Percentiles rank a stretch among this genome's conserved stretches.
Conservation (phyloP, 768 basidiomycete species). For the Solioccasus polychromus region DNA sequence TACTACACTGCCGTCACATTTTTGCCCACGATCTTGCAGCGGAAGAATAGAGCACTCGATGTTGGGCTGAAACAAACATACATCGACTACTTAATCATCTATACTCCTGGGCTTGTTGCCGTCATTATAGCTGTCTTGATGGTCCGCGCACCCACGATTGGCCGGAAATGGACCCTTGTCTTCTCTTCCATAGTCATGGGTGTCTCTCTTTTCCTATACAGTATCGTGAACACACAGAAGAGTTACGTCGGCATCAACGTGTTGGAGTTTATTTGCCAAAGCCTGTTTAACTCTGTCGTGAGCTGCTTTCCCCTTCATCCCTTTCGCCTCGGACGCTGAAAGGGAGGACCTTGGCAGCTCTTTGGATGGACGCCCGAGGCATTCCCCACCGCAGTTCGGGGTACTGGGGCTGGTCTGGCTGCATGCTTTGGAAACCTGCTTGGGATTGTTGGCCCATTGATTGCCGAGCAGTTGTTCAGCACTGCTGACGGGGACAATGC, state of each 20-base stretch:
- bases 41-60: not conserved
- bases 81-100: not conserved
- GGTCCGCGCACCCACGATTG: conserved; percentile 10
- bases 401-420: not conserved
- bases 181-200: not conserved
- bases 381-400: not conserved
- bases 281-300: not conserved
- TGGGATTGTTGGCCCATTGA: not conserved
- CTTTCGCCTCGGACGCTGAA: too few relatives aligned
- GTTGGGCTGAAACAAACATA: not conserved
- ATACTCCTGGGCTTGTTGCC: conserved; percentile 7
- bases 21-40: not conserved
- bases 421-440: not conserved
- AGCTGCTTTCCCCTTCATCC: too few relatives aligned
- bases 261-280: not conserved
- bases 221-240: not conserved
- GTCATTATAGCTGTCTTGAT: conserved; percentile 4
- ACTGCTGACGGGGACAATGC: not conserved
- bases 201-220: not conserved
- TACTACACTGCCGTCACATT: not conserved
- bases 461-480: not conserved
- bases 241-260: not conserved
- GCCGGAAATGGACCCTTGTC: not conserved
- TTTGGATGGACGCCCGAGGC: not conserved
- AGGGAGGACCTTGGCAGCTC: too few relatives aligned